phyloP scores from a whole-genome alignment of 2,329 filamentous ascomycete species.

The Rhytidhysteron rufulum region DNA sequence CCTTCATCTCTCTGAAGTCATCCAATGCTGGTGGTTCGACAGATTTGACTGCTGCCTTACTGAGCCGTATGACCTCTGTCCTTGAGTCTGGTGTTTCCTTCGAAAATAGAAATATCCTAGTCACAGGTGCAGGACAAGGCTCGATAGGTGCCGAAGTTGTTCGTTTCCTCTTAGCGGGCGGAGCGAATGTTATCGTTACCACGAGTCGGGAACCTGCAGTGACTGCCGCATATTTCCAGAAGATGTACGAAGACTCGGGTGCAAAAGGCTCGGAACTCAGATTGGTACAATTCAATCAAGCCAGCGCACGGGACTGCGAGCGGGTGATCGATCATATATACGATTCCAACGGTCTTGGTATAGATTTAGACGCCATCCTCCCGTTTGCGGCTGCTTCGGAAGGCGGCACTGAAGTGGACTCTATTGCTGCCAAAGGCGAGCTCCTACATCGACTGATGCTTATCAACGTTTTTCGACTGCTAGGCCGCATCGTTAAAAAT shows the following conservation, averaged over 20 bases:
- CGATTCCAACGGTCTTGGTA: conserved; percentile 20
- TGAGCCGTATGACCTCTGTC: neutral
- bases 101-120: conserved; percentile 25
- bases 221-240: conserved; percentile 30
- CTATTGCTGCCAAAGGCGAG: conserved; percentile 32
- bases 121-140: conserved; percentile 35
- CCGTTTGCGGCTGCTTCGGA: conserved; percentile 44
- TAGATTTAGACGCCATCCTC: conserved; percentile 39
- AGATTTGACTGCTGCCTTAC: neutral
- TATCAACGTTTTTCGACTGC: conserved; percentile 36
- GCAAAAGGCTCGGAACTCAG: conserved; percentile 31
- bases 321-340: conserved; percentile 38
- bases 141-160: conserved; percentile 37
- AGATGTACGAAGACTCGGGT: conserved; percentile 31
- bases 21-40: neutral
- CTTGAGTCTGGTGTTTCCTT: conserved; percentile 12
- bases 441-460: conserved; percentile 40
- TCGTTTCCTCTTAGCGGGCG: conserved; percentile 27
- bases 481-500: conserved; percentile 31
- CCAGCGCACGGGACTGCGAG: conserved; percentile 38
- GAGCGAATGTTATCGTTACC: conserved; percentile 38
- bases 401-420: conserved; percentile 31
- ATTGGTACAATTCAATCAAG: conserved; percentile 40
- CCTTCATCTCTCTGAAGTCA: too few relatives aligned
- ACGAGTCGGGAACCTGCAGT: conserved; percentile 31